Evolutionary conservation across 371 early-diverging fungal species (phyloP).

Genomic region (Thermomucor indicae-seudaticae): DNA sequence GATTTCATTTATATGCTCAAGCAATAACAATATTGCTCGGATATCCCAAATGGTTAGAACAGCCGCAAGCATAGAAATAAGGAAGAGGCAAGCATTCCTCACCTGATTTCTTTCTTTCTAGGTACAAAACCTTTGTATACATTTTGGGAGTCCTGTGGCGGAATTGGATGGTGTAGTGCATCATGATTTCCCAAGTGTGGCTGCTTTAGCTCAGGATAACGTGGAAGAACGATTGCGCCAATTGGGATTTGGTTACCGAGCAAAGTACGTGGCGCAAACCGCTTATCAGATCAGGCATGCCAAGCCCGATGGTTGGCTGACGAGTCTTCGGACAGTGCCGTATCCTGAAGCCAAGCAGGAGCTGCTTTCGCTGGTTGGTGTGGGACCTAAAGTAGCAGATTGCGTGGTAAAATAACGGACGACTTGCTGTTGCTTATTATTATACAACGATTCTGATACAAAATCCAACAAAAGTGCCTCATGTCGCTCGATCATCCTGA

Average conservation of each 20-base stretch:
- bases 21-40: conserved; percentile 94
- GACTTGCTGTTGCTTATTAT: not conserved
- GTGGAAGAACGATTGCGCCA: conserved; percentile 66
- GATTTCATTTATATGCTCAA: conserved; percentile 93
- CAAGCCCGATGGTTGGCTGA: conserved; percentile 57
- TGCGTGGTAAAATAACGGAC: conserved; percentile 71
- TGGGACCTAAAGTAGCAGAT: conserved; percentile 96
- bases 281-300: conserved; percentile 48
- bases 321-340: conserved; percentile 42
- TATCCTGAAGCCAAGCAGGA: conserved; percentile 61
- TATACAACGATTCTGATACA: not conserved
- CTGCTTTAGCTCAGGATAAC: conserved; percentile 39
- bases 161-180: conserved; percentile 43
- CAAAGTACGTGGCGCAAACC: conserved; percentile 80
- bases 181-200: conserved; percentile 71
- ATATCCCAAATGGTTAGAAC: conserved; percentile 91
- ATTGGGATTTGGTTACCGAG: conserved; percentile 95
- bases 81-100: not conserved
- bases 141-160: conserved; percentile 60
- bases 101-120: conserved; percentile 8
- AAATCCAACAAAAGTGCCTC: conserved; percentile 46
- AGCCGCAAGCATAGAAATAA: not conserved
- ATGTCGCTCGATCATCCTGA: conserved; percentile 78
- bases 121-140: conserved; percentile 64
- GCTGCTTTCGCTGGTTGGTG: conserved; percentile 68